These are phyloP conservation scores for Trametes hirsuta DNA, from an alignment of 1,284 basidiomycete genomes.

Conservation along the genomic window DNA sequence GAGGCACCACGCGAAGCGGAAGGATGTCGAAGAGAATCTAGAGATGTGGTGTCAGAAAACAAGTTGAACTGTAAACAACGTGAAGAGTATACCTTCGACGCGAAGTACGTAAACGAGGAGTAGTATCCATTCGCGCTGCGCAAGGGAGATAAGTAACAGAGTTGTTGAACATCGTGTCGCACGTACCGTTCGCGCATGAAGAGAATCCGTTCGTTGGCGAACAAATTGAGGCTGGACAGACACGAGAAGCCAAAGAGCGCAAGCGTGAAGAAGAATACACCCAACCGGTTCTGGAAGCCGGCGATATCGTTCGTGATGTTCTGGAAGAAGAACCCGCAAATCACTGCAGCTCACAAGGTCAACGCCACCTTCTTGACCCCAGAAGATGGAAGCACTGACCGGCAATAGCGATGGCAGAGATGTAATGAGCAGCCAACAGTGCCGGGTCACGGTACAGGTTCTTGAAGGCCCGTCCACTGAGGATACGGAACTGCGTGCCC, in stretches of 20 bases:
- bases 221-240: slow-evolving; percentile 88
- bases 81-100: slow-evolving; percentile 69
- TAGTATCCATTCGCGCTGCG: slow-evolving; percentile 92
- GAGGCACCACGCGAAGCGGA: slow-evolving; percentile 91
- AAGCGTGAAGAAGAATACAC: slow-evolving; percentile 96
- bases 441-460: slow-evolving; percentile 95
- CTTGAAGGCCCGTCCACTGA: slow-evolving; percentile 98
- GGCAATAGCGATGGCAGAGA: slow-evolving; percentile 82
- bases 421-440: slow-evolving; percentile 88
- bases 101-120: slow-evolving; percentile 93
- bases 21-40: slow-evolving; percentile 92
- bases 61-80: background rate
- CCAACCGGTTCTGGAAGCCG: slow-evolving; percentile 90
- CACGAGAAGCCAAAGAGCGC: slow-evolving; percentile 97
- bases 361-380: background rate
- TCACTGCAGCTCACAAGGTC: slow-evolving; percentile 46
- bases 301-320: slow-evolving; percentile 87
- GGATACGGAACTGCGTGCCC: slow-evolving; percentile 88
- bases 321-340: slow-evolving; percentile 84
- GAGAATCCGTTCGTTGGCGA: slow-evolving; percentile 91
- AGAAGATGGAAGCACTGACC: slow-evolving; percentile 48
- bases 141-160: background rate
- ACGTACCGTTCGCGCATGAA: slow-evolving; percentile 94
- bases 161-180: background rate
- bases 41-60: background rate